Percentiles rank a stretch among this genome's conserved stretches.
phyloP scores from a whole-genome alignment of 108 stramenopile genomes.

The Aurantiochytrium sp. region DNA sequence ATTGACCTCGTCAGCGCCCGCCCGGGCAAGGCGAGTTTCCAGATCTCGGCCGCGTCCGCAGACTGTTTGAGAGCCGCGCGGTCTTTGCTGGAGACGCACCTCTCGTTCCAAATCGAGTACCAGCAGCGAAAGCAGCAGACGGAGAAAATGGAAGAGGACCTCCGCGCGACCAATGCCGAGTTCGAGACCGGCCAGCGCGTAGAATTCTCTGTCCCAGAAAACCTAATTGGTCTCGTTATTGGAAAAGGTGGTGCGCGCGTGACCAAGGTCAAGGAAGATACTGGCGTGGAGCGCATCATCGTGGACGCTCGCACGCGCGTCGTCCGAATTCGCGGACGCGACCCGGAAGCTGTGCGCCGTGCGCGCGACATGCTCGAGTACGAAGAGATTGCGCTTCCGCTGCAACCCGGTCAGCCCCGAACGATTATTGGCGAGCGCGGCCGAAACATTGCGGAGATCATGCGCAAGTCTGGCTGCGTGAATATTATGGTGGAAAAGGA shows the following conservation, averaged over 20 bases:
- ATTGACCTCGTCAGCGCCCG: neutral
- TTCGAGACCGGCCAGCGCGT: neutral
- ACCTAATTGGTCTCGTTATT: neutral
- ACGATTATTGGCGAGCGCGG: neutral
- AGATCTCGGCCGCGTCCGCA: neutral
- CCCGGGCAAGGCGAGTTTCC: neutral
- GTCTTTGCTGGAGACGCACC: neutral
- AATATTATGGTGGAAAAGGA: neutral
- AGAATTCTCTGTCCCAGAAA: neutral
- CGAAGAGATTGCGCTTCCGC: neutral
- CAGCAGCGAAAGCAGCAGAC: neutral
- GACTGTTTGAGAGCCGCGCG: neutral
- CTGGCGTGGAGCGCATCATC: neutral
- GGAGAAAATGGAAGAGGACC: conserved; percentile 10
- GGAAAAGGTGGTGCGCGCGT: neutral
- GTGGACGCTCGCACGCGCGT: neutral
- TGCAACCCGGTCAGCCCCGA: neutral
- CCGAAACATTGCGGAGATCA: neutral
- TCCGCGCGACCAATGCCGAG: neutral
- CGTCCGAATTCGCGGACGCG: neutral
- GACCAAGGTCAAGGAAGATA: conserved; percentile 6
- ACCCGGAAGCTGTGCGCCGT: neutral
- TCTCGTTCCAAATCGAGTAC: neutral
- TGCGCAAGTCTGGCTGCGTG: conserved; percentile 11
- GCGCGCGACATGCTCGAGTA: conserved; percentile 9